phyloP scores from a whole-genome alignment of 2,329 filamentous ascomycete species.

The Colletotrichum abscissum region DNA sequence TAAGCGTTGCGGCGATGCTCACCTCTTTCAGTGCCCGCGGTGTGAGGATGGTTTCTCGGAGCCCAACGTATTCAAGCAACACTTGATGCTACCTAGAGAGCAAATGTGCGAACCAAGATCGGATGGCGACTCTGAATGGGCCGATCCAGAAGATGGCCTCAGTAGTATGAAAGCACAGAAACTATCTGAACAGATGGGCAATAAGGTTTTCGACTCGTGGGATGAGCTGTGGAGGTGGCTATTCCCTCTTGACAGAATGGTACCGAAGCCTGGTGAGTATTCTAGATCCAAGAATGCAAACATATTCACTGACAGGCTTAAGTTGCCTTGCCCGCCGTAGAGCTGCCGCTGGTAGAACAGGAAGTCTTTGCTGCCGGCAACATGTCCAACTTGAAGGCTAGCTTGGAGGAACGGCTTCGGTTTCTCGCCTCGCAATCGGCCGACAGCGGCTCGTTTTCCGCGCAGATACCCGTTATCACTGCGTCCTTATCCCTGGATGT shows the following conservation, averaged over 20 bases:
- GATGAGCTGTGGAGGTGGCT: constrained; percentile 27
- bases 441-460: constrained; percentile 14
- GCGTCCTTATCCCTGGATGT: constrained; percentile 22
- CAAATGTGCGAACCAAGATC: constrained; percentile 49
- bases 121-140: neutral
- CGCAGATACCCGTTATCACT: constrained; percentile 31
- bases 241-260: constrained; percentile 10
- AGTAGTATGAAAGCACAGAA: neutral
- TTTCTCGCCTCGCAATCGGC: constrained; percentile 24
- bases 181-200: neutral
- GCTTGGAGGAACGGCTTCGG: constrained; percentile 27
- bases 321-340: constrained; percentile 22
- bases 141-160: constrained; percentile 22
- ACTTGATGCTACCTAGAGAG: constrained; percentile 52
- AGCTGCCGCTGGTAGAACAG: constrained; percentile 30
- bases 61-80: constrained; percentile 50
- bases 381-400: constrained; percentile 26
- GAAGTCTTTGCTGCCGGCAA: constrained; percentile 28
- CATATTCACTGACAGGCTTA: neutral
- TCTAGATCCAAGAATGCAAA: fast-evolving
- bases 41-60: constrained; percentile 52
- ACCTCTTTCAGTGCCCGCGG: constrained; percentile 51
- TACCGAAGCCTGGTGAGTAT: constrained; percentile 24
- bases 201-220: constrained; percentile 1
- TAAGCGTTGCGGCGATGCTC: constrained; percentile 49